Base-by-base conservation (phyloP, 768 basidiomycete species). In the Butyriboletus loyo region DNA sequence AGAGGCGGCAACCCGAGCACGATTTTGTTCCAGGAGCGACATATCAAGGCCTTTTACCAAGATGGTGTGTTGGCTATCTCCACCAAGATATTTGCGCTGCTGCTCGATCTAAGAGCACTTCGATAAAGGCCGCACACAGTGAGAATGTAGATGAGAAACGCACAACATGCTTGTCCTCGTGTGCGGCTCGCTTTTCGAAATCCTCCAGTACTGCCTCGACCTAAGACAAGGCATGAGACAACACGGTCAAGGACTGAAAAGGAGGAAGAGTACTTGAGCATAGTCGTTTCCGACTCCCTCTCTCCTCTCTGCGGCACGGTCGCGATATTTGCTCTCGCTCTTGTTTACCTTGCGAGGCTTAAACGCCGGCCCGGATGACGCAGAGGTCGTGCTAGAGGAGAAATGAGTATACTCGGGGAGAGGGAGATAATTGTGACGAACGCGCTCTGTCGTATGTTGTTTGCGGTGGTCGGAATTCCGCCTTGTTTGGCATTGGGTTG, bases 1-100 rank as follows among this genome's bases (percentile, higher is more conserved):
- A 14, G 80, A 73, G n/a, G 74, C 68, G 3, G 76, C 72, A 2
- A 73, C 75, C 35, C 85, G 83, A 4, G 87, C 86, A 69, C 85
- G 92, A 57, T 88, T 85, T 59, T 92, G 89, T 62, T 92, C 88
- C 15, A 97, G 76, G 7, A 97, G 79, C 0, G 91, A 87, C 58
- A 87, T 78, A 65, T 98, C 95, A 41, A 98, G 83, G 25, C 92
- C 92, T 64, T 93, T 96, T 37, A 94, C 90, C 11, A 94, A 81
- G 51, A 94, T 80, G 11, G 90, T 85, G 66, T 95, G 92, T 52
- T 88, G 79, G 37, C 84, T 82, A 66, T 96, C 91, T 34, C 92
- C 90, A 17, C 92, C 92, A 6, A 93, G 80, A 66, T 89, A 90
- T 51, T 75, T 77, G 32, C 92, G 77, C 63, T 91, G 81, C 49